Conservation (phyloP, 2,329 filamentous ascomycete genomes). For the Diaporthe citriasiana region DNA sequence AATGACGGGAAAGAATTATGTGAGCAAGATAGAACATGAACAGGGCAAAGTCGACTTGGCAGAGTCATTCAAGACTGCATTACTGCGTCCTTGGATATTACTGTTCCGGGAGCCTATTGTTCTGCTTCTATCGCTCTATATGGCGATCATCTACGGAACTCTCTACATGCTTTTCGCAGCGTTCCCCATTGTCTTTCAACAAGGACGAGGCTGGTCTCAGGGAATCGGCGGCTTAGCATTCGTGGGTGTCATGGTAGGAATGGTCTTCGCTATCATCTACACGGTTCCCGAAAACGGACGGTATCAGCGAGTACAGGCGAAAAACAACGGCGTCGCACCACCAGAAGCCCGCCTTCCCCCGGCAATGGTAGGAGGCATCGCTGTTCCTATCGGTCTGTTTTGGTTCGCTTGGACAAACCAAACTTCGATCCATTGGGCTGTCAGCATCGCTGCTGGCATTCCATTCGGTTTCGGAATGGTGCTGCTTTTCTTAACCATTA, state of each 20-base stretch:
- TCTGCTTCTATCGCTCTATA: slow-evolving; percentile 73
- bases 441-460: slow-evolving; percentile 54
- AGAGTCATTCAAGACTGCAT: slow-evolving; percentile 67
- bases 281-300: slow-evolving; percentile 67
- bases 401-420: slow-evolving; percentile 43
- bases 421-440: slow-evolving; percentile 51
- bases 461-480: slow-evolving; percentile 64
- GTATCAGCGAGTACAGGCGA: slow-evolving; percentile 61
- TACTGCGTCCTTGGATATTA: slow-evolving; percentile 75
- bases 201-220: slow-evolving; percentile 68
- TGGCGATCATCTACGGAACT: slow-evolving; percentile 70
- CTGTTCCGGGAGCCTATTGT: slow-evolving; percentile 78
- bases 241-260: slow-evolving; percentile 74
- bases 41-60: slow-evolving; percentile 59
- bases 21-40: slow-evolving; percentile 62
- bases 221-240: slow-evolving; percentile 74
- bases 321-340: slow-evolving; percentile 66
- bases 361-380: slow-evolving; percentile 70
- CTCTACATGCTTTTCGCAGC: slow-evolving; percentile 69
- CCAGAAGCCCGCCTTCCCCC: slow-evolving; percentile 75
- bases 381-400: slow-evolving; percentile 38
- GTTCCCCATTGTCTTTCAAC: slow-evolving; percentile 74
- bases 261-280: slow-evolving; percentile 69
- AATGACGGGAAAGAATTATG: slow-evolving; percentile 68
- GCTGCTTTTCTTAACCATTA: slow-evolving; percentile 74